phyloP scores from a whole-genome alignment of 2,329 filamentous ascomycete genomes.

The Fusarium odoratissimum region DNA sequence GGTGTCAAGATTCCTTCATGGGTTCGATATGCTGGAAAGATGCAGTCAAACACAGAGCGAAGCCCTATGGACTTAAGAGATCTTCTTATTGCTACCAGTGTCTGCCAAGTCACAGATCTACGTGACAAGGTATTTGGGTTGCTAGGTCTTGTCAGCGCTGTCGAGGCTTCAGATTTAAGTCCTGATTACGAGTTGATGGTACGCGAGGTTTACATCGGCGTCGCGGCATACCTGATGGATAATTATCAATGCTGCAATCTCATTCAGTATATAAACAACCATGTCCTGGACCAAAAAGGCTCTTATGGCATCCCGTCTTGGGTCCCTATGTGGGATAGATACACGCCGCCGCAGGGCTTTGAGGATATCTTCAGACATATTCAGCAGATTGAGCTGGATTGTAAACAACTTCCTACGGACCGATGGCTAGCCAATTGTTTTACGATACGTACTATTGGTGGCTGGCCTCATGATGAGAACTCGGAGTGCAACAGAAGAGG shows the following conservation, averaged over 20 bases:
- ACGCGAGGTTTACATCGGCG: background rate
- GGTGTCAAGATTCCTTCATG: background rate
- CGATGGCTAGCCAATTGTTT: background rate
- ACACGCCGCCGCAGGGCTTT: background rate
- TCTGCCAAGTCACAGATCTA: background rate
- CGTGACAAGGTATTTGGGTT: background rate
- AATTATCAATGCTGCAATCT: background rate
- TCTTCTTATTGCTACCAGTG: rapidly evolving
- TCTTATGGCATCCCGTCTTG: background rate
- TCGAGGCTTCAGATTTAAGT: rapidly evolving
- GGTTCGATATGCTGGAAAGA: background rate
- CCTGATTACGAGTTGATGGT: background rate
- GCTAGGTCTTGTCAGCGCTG: background rate
- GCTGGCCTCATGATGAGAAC: background rate
- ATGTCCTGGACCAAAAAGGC: no score
- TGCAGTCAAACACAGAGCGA: rapidly evolving
- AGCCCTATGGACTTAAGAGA: rapidly evolving
- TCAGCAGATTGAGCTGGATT: rapidly evolving
- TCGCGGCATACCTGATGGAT: rapidly evolving
- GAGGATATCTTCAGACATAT: rapidly evolving
- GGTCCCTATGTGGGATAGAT: background rate
- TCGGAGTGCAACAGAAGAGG: no score
- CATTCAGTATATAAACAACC: no score
- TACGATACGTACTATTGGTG: background rate
- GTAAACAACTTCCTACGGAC: background rate